Evolutionary conservation across 1,284 basidiomycete species (phyloP).

Genomic region (Rhodotorula sp.): DNA sequence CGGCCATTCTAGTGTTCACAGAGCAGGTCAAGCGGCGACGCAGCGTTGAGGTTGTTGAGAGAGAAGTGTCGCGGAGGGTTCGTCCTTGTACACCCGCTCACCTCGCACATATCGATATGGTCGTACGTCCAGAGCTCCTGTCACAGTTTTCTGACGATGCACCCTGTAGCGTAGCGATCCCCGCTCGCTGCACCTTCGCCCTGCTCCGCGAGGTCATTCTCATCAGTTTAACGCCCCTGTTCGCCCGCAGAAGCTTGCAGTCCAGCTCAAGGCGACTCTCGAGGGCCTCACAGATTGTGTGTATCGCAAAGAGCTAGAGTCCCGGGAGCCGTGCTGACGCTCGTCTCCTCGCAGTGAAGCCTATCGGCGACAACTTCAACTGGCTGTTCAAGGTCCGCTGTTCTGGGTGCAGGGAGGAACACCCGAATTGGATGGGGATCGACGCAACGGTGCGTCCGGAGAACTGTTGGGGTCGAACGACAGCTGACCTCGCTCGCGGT

Average conservation of each 20-base stretch:
- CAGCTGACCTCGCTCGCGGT: not conserved
- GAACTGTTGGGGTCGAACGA: too few relatives aligned
- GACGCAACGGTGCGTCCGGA: conserved; percentile 27
- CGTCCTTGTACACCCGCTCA: not conserved
- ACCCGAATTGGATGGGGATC: conserved; percentile 38
- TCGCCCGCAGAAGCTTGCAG: conserved; percentile 30
- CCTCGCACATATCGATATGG: too few relatives aligned
- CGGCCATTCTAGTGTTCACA: not conserved
- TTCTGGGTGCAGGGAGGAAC: conserved; percentile 35
- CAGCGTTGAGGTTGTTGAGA: not conserved
- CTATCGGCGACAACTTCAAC: conserved; percentile 36
- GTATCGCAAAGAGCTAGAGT: not conserved
- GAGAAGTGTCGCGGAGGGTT: not conserved
- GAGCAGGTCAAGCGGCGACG: not conserved
- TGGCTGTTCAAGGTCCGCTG: conserved; percentile 38
- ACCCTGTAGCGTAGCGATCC: too few relatives aligned
- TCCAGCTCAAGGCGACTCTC: conserved; percentile 39
- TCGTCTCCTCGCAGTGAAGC: conserved; percentile 12
- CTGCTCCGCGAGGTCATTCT: not conserved
- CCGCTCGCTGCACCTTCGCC: too few relatives aligned
- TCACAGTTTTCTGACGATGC: too few relatives aligned
- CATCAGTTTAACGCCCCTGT: not conserved
- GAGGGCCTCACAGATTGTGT: conserved; percentile 36
- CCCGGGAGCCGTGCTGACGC: not conserved
- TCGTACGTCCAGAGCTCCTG: too few relatives aligned